These are phyloP conservation scores for Claviceps arundinis DNA, from an alignment of 2,329 filamentous ascomycete genomes.

Conservation along the genomic window DNA sequence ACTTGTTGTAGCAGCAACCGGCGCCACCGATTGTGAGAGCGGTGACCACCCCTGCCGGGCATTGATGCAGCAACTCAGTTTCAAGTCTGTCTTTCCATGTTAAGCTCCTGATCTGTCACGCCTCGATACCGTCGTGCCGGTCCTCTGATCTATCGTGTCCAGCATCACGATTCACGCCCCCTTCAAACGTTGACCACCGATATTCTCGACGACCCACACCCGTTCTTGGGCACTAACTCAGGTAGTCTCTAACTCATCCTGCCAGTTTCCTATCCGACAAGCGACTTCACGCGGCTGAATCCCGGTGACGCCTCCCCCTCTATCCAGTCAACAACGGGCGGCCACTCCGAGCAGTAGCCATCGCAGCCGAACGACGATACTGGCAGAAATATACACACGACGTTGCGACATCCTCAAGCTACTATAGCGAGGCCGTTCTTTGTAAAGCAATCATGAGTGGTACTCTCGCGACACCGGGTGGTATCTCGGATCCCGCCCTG, in stretches of 20 bases:
- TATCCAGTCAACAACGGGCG: not conserved
- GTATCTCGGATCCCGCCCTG: conserved; percentile 53
- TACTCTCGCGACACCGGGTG: conserved; percentile 33
- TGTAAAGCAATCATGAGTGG: conserved; percentile 18
- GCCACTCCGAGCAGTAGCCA: not conserved
- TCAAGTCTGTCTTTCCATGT: conserved; percentile 12
- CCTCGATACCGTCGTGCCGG: conserved; percentile 15
- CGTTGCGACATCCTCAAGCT: not conserved
- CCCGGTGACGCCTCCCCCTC: conserved; percentile 4
- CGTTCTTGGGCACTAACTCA: not conserved
- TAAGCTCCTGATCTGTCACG: conserved; percentile 17
- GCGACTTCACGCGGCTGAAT: not conserved
- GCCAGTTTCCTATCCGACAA: not conserved
- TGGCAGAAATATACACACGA: not conserved
- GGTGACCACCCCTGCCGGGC: conserved; percentile 9
- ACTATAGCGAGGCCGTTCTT: conserved; percentile 2
- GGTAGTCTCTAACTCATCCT: not conserved
- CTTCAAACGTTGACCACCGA: not conserved
- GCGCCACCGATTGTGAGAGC: not conserved
- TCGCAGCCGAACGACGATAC: not conserved
- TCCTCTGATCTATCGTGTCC: conserved; percentile 11
- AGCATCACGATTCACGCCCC: not conserved
- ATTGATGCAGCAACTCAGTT: conserved; percentile 7
- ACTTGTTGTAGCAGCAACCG: not conserved
- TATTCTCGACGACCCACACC: not conserved